Conservation (phyloP, 108 stramenopile species). For the Pseudonitzschia pungens region DNA sequence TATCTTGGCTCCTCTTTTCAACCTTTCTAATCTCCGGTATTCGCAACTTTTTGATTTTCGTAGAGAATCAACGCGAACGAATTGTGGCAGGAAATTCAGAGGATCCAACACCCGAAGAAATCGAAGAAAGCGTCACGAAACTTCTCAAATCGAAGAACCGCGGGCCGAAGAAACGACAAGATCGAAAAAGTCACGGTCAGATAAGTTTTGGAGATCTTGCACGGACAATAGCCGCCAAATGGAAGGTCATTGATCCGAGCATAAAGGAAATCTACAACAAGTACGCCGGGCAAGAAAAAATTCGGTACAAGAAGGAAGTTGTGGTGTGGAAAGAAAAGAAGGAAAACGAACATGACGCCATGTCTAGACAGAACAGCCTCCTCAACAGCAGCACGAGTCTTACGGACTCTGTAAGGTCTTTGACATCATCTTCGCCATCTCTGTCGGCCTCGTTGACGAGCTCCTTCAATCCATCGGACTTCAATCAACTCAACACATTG, state of each 20-base stretch:
- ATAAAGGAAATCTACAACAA: slow-evolving; percentile 42
- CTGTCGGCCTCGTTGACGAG: not conserved
- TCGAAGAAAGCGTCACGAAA: not conserved
- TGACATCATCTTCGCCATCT: not conserved
- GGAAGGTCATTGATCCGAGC: slow-evolving; percentile 52
- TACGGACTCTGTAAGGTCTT: not conserved
- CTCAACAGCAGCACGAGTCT: not conserved
- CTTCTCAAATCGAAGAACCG: slow-evolving; percentile 3
- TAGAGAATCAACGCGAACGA: slow-evolving; percentile 38
- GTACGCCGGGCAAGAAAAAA: slow-evolving; percentile 34
- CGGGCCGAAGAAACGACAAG: slow-evolving; percentile 7
- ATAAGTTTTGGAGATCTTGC: slow-evolving; percentile 68
- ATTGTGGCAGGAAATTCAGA: slow-evolving; percentile 21
- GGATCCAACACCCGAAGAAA: slow-evolving; percentile 1
- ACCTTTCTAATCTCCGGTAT: not conserved
- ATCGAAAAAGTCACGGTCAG: slow-evolving; percentile 27
- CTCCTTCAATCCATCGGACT: not conserved
- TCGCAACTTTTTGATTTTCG: not conserved
- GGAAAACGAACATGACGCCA: slow-evolving; percentile 13
- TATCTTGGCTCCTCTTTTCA: not conserved
- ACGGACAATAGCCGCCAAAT: slow-evolving; percentile 58
- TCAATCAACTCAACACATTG: not conserved
- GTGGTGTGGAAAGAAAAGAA: slow-evolving; percentile 43
- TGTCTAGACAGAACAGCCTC: not conserved
- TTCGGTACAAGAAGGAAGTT: slow-evolving; percentile 41